Percentiles rank a stretch among this genome's conserved stretches.
Conservation (phyloP, 2,329 filamentous ascomycete genomes). For the Paecilomyces niveus region DNA sequence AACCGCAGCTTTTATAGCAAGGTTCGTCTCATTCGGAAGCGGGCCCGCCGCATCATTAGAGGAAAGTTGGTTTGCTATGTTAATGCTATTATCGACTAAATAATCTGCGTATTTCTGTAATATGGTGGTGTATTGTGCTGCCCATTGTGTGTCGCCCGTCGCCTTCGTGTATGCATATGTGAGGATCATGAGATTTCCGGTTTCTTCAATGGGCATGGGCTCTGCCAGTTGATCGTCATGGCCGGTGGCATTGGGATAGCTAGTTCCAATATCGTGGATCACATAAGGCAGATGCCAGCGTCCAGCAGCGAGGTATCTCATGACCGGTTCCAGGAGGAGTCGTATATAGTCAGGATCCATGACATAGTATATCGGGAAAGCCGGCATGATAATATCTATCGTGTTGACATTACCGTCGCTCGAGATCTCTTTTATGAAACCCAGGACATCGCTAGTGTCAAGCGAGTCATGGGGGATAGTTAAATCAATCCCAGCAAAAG, state of each 20-base stretch:
- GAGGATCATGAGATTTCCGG: constrained; percentile 33
- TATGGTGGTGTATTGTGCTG: constrained; percentile 24
- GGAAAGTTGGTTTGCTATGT: constrained; percentile 34
- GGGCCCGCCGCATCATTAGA: constrained; percentile 38
- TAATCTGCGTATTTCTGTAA: constrained; percentile 36
- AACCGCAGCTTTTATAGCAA: constrained; percentile 42
- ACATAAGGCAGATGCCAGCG: constrained; percentile 31
- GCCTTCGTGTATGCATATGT: constrained; percentile 31
- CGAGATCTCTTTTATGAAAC: constrained; percentile 39
- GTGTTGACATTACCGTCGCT: constrained; percentile 39
- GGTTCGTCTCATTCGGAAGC: constrained; percentile 39
- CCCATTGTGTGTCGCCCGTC: constrained; percentile 32
- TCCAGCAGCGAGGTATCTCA: constrained; percentile 35
- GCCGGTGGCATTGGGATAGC: constrained; percentile 36
- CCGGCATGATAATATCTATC: constrained; percentile 37
- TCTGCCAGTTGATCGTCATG: constrained; percentile 34
- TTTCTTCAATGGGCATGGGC: constrained; percentile 37
- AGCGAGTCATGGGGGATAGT: constrained; percentile 29
- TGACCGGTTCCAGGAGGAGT: constrained; percentile 37
- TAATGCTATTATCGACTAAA: constrained; percentile 31
- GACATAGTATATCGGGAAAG: constrained; percentile 37
- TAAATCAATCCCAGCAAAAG: constrained; percentile 35
- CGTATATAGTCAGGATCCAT: constrained; percentile 38
- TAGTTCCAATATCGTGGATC: constrained; percentile 36
- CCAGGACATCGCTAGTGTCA: constrained; percentile 22